Conservation (phyloP, 495 filamentous ascomycete genomes). For the Penicillium crystallinum region DNA sequence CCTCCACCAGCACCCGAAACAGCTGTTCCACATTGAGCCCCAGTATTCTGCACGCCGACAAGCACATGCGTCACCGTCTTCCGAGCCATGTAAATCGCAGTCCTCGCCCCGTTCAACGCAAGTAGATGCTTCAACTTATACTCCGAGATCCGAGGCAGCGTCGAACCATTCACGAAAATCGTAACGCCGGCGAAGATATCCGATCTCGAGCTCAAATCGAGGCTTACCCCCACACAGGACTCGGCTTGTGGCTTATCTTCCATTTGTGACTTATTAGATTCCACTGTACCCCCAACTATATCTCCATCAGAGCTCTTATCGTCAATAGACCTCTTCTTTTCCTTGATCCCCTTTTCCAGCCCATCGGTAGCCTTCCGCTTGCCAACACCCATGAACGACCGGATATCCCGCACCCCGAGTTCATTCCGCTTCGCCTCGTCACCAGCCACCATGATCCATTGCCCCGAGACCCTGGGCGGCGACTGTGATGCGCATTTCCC, state of each 20-base stretch:
- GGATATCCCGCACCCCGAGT: conserved; percentile 34
- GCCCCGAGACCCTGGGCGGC: not conserved
- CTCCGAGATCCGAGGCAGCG: conserved; percentile 74
- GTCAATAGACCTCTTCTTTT: not conserved
- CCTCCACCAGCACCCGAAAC: conserved; percentile 65
- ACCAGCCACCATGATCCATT: conserved; percentile 17
- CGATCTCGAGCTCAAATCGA: not conserved
- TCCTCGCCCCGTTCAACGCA: conserved; percentile 61
- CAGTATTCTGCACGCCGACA: conserved; percentile 55
- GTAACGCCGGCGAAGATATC: conserved; percentile 60
- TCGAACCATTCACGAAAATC: conserved; percentile 88
- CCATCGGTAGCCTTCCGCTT: conserved; percentile 22
- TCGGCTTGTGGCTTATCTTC: not conserved
- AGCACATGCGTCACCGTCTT: conserved; percentile 83
- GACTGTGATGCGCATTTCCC: conserved; percentile 10
- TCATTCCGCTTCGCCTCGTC: conserved; percentile 13
- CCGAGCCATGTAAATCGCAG: conserved; percentile 63
- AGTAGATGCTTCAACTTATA: conserved; percentile 79
- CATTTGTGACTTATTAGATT: not conserved
- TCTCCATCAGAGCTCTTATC: not conserved
- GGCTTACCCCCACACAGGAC: not conserved
- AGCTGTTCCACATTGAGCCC: conserved; percentile 10
- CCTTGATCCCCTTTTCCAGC: conserved; percentile 12
- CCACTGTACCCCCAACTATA: not conserved
- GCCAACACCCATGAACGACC: conserved; percentile 31